These are phyloP conservation scores for Yamadazyma friedrichii DNA, from an alignment of 1,139 yeast genomes.

Conservation along the genomic window DNA sequence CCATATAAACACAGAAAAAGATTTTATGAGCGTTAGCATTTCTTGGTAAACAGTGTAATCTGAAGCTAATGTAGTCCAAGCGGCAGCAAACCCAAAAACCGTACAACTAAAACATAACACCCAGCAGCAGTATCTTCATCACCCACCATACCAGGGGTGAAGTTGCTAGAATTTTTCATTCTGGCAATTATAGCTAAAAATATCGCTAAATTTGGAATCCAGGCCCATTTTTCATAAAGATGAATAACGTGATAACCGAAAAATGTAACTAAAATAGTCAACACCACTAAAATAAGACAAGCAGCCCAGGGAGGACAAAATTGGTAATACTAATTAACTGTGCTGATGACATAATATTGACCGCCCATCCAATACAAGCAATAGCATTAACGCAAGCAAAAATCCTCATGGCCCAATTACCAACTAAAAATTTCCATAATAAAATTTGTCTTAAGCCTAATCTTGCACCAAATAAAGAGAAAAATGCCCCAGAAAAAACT, in stretches of 20 bases:
- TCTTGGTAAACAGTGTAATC: constrained; percentile 80
- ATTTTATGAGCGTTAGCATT: constrained; percentile 55
- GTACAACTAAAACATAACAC: constrained; percentile 82
- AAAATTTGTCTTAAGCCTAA: constrained; percentile 88
- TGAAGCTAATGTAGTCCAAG: constrained; percentile 90
- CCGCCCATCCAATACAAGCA: constrained; percentile 94
- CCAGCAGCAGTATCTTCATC: constrained; percentile 66
- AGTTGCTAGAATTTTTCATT: constrained; percentile 61
- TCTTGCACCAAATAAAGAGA: constrained; percentile 78
- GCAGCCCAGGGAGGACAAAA: constrained; percentile 87
- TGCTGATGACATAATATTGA: constrained; percentile 84
- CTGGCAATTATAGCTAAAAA: constrained; percentile 77
- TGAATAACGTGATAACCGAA: constrained; percentile 84
- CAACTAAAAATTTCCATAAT: constrained; percentile 73
- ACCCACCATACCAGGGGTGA: constrained; percentile 47
- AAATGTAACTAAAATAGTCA: constrained; percentile 70
- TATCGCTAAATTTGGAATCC: constrained; percentile 74
- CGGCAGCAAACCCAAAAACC: constrained; percentile 83
- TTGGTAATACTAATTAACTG: constrained; percentile 77
- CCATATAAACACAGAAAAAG: constrained; percentile 59
- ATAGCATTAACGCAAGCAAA: constrained; percentile 73
- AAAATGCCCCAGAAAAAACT: constrained; percentile 72
- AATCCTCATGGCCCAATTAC: constrained; percentile 69
- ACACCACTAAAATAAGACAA: constrained; percentile 64
- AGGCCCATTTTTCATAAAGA: constrained; percentile 75